Evolutionary conservation across 305 asterid species (phyloP), one percentile per base, ranked within the genome.

Genomic region (Fraxinus angustifolia): DNA sequence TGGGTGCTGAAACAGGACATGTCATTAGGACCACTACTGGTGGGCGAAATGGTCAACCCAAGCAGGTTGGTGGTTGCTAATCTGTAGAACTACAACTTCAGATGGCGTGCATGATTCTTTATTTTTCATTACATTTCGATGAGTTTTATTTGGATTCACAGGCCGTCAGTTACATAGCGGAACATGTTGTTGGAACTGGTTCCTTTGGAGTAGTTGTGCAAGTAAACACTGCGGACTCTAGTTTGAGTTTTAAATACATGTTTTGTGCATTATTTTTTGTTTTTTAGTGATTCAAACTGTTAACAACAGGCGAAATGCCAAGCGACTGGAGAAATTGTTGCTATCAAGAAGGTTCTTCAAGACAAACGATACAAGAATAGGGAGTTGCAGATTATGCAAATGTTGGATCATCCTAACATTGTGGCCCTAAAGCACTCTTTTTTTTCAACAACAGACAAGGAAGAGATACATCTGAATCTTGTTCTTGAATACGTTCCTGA

Each of bases 401-500:
- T 92, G 98, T 86, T 95, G 91, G 98, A 95, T 83, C 99, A 95
- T 91, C 97, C 99, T 56, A 95, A 95, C 85, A 86, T 95, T 79
- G 97, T 93, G 79, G 92, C 93, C 80, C 94, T 95, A 56, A 95
- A 91, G 87, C 99, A 95, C 85, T 93, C 97, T 33, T 95, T 95
- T 84, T 95, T 90, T 85, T 92, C 99, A 28, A 93, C 94, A 79
- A 89, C 92, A 50, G 97, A 93, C 83, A 95, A 93, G 85, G 97
- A 95, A 83, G 99, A 95, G 88, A 87, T 95, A 11, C 94, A 93
- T 89, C 92, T 93, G 80, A 95, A 95, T 86, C 98, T 95, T 72
- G 99, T 95, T 81, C 92, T 95, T 84, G 99, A 95, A 80, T 93
- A 91, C 67, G 99, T 95, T 75, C 99, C 99, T 85, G 99, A 93